These are phyloP conservation scores for Lipomyces orientalis DNA, from an alignment of 805 yeast species.

Conservation along the genomic window DNA sequence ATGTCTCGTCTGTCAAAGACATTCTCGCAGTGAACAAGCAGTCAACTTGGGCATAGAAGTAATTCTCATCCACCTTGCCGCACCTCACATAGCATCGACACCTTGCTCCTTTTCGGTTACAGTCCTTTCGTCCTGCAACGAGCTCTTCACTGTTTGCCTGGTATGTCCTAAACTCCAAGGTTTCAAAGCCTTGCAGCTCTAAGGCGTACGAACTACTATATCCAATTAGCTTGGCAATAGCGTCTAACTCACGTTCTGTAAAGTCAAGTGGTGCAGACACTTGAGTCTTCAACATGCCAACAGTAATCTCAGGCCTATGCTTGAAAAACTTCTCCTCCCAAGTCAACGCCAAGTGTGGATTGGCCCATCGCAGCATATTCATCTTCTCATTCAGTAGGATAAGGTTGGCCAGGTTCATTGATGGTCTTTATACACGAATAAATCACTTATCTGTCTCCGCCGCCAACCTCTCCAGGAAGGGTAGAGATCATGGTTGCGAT, in stretches of 20 bases:
- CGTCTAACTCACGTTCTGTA: too few species aligned
- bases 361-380: conserved; percentile 7
- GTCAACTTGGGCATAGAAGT: background rate
- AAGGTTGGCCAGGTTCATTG: background rate
- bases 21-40: background rate
- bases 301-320: too few species aligned
- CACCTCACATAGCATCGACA: background rate
- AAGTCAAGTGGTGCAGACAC: too few species aligned
- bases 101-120: background rate
- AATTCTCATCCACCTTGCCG: background rate
- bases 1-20: background rate
- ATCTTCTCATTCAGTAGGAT: background rate
- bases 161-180: background rate
- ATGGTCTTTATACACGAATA: conserved; percentile 1
- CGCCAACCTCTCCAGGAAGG: background rate
- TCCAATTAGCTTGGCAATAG: background rate
- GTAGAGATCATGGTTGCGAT: too few species aligned
- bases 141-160: background rate
- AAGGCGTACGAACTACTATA: background rate
- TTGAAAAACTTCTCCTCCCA: background rate
- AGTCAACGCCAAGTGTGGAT: background rate
- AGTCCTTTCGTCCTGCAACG: background rate
- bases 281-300: too few species aligned
- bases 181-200: background rate
- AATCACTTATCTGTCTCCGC: background rate